Percentiles rank a stretch among this genome's conserved stretches.
phyloP scores from a whole-genome alignment of 768 basidiomycete genomes.

The Dioszegia crocea region DNA sequence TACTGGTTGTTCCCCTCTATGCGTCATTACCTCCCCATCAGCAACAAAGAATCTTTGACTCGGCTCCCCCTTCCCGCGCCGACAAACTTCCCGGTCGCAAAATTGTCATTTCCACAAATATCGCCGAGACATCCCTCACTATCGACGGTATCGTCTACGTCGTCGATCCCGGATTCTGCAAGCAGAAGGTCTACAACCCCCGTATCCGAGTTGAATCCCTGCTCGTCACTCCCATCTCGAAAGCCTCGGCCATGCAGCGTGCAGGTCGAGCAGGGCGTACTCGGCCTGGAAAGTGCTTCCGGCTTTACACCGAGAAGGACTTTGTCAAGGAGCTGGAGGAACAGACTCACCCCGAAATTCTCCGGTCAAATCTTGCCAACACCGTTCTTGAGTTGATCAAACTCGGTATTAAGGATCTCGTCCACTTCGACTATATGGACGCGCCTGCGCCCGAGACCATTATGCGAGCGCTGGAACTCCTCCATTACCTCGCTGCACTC shows the following conservation, averaged over 20 bases:
- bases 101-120: constrained; percentile 91
- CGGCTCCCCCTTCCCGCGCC: constrained; percentile 64
- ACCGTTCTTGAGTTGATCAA: constrained; percentile 91
- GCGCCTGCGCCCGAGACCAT: constrained; percentile 93
- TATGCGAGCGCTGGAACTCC: constrained; percentile 89
- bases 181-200: constrained; percentile 98
- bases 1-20: constrained; percentile 87
- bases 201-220: constrained; percentile 92
- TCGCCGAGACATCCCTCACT: constrained; percentile 94
- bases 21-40: constrained; percentile 90
- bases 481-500: constrained; percentile 86
- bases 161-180: constrained; percentile 94
- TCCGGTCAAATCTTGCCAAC: constrained; percentile 87
- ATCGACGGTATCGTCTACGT: constrained; percentile 99
- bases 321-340: constrained; percentile 94
- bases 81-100: constrained; percentile 84
- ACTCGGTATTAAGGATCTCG: constrained; percentile 88
- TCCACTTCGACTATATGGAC: constrained; percentile 82
- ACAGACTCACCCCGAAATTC: constrained; percentile 94
- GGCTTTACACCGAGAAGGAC: constrained; percentile 94
- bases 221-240: constrained; percentile 89
- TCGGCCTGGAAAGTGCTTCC: constrained; percentile 92
- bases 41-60: constrained; percentile 94
- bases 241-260: constrained; percentile 91
- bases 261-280: constrained; percentile 96